Evolutionary conservation across 2,329 filamentous ascomycete species (phyloP).

Genomic region (Trichoderma harzianum): DNA sequence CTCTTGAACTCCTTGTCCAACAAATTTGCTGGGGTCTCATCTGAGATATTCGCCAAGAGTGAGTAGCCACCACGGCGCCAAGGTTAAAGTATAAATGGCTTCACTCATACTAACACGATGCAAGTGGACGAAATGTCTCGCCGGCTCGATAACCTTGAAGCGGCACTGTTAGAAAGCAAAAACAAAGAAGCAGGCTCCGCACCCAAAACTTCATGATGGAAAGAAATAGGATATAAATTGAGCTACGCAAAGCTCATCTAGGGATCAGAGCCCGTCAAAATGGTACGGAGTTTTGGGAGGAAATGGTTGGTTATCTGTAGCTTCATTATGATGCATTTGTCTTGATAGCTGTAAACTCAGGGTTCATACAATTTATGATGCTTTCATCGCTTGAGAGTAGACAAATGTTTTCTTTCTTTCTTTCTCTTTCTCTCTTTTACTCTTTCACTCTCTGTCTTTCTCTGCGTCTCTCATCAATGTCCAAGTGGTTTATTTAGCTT

Average conservation of each 20-base stretch:
- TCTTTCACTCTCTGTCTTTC: not conserved
- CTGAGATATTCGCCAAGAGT: slow-evolving; percentile 88
- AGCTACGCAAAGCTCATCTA: not conserved
- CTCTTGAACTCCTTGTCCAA: slow-evolving; percentile 78
- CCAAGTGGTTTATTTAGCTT: slow-evolving; percentile 18
- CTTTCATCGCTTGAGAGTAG: slow-evolving; percentile 9
- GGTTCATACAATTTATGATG: slow-evolving; percentile 11
- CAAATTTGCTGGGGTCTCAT: slow-evolving; percentile 81
- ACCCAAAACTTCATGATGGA: slow-evolving; percentile 8
- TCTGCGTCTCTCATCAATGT: not conserved
- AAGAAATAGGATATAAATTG: not conserved
- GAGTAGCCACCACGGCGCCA: slow-evolving; percentile 32
- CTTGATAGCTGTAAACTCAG: not conserved
- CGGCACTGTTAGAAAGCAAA: slow-evolving; percentile 61
- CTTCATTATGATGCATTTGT: slow-evolving; percentile 3
- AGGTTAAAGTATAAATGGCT: not conserved
- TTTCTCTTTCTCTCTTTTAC: not conserved
- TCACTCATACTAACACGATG: slow-evolving; percentile 18
- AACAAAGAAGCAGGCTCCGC: slow-evolving; percentile 38
- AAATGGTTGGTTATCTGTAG: not conserved
- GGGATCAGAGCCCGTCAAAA: not conserved
- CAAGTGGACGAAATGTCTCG: slow-evolving; percentile 93
- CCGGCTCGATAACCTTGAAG: slow-evolving; percentile 78
- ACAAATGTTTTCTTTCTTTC: not conserved
- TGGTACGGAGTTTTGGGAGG: slow-evolving; percentile 6